Percentiles rank a stretch among this genome's conserved stretches.
phyloP scores from a whole-genome alignment of 23 red algal genomes.

The Gracilaria caudata region DNA sequence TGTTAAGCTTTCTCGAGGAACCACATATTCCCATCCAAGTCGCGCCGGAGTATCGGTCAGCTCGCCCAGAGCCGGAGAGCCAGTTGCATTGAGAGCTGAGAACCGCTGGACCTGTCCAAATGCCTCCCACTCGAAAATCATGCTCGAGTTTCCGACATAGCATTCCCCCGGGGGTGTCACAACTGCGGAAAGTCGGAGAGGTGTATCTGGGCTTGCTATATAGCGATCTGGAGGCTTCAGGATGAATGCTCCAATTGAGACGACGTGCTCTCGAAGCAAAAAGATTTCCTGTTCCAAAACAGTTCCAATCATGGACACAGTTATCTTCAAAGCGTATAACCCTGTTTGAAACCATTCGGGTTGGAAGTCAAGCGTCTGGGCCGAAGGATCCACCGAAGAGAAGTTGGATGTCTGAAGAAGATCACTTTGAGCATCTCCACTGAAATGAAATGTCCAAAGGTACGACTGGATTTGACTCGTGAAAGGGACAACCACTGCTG shows the following conservation, averaged over 20 bases:
- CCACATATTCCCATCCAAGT: slow-evolving; percentile 77
- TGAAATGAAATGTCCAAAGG: slow-evolving; percentile 47
- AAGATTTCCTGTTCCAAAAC: slow-evolving; percentile 51
- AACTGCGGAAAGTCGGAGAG: slow-evolving; percentile 59
- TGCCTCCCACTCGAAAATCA: slow-evolving; percentile 78
- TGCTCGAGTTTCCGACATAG: slow-evolving; percentile 42
- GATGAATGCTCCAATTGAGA: slow-evolving; percentile 74
- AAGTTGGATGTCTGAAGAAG: slow-evolving; percentile 34
- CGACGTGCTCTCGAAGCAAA: slow-evolving; percentile 50
- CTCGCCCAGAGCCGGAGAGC: slow-evolving; percentile 32
- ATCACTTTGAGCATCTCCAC: slow-evolving; percentile 34
- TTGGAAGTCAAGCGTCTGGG: slow-evolving; percentile 55
- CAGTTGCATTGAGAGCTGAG: slow-evolving; percentile 51
- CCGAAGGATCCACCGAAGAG: slow-evolving; percentile 17
- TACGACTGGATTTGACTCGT: slow-evolving; percentile 58
- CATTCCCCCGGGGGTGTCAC: slow-evolving; percentile 60
- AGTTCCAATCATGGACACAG: slow-evolving; percentile 27
- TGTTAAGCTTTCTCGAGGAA: slow-evolving; percentile 47
- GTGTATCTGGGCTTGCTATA: slow-evolving; percentile 58
- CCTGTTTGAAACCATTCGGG: slow-evolving; percentile 51
- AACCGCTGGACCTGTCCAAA: slow-evolving; percentile 55
- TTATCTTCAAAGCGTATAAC: slow-evolving; percentile 50
- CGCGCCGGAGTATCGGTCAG: slow-evolving; percentile 64
- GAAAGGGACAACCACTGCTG: slow-evolving; percentile 62
- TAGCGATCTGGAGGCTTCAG: slow-evolving; percentile 36